Base-by-base conservation (phyloP, 2,329 filamentous ascomycete species). In the Fusarium heterosporum region DNA sequence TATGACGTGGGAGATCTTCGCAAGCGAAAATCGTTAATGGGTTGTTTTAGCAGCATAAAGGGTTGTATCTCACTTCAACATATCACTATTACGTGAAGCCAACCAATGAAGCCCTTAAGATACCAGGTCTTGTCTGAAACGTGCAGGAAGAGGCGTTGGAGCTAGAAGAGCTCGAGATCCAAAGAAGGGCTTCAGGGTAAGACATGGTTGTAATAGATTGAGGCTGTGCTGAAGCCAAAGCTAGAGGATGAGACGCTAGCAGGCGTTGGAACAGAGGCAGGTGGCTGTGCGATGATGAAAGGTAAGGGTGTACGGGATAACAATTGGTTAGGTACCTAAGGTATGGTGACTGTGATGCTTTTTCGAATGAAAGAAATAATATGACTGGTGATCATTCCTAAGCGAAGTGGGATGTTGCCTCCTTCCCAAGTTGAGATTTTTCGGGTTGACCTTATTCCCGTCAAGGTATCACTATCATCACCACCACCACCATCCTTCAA, bases 231-330 rank as follows among this genome's bases (percentile, higher is more conserved):
- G 30, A 30, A 22, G 22, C 22, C 22, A 6, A 22, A 22, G 22
- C 22, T 22, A 22, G n/a, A 61, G 42, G 55, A 64, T 55, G 54
- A 52, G 53, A 46, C 55, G 53, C 58, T 50, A 49, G 45, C 30
- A 22, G 26, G 29, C 29, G 46, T 40, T 29, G 34, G 43, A 50
- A 14, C 38, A 38, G 17, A 41, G 64, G 39, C 45, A 43, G 46
- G 64, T 68, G 64, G 61, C 64, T 61, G 64, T 62, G 64, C 42
- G 40, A 41, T 67, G 34, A 50, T 52, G 45, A 64, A 43, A 40
- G 59, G 48, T 54, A 53, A 49, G 64, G 56, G 25, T 30, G 52
- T 41, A 19, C 45, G 28, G 47, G 41, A 41, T 39, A 22, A 12
- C 26, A 49, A 46, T 49, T 49, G 16, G 28, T n/a, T 22, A 22